Evolutionary conservation across 257 asterid species (phyloP), one percentile per base, ranked within the genome.

Genomic region (Perilla frutescens): DNA sequence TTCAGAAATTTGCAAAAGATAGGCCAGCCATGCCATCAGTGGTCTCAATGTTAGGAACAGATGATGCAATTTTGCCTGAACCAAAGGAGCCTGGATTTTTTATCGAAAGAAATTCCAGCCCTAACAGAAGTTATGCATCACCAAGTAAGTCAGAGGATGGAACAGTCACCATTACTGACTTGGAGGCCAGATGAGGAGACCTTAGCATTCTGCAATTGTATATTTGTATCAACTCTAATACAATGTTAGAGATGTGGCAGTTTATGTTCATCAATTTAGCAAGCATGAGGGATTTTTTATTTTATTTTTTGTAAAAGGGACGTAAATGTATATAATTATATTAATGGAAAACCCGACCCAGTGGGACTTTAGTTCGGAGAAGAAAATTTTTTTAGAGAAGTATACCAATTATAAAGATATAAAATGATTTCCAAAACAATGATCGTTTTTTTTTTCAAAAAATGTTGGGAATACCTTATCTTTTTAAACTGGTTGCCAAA

Each of bases 81-180:
- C 87, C 87, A 5, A 81, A 62, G 15, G 86, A 81, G 54, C 90
- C 90, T 12, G 88, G 81, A 4, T 83, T 79, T 64, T 81, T 85
- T 56, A 34, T 51, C 0, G 81, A 70, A 63, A 77, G 66, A 44
- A 74, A 68, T 76, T 14, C 8, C 4, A 43, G 8, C 31, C 37
- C 13, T 0, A 14, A n/a, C 8, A 41, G 43, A 71, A 48, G 51
- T 11, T 3, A 49, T 50, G 41, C 76, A 32, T 66, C 67, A 51
- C 75, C 72, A 53, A 29, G 57, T 57, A 14, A 11, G 5, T 57
- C 63, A 3, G 45, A 53, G 4, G 44, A 54, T 15, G 59, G 31
- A 39, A 36, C 71, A 10, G 29, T 83, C 73, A 74, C 75, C 45
- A 64, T 80, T 5, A 80, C 78, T 6, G 73, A 79, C 31, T 55